phyloP scores from a whole-genome alignment of 2,329 filamentous ascomycete species.

The Trichoderma afroharzianum region DNA sequence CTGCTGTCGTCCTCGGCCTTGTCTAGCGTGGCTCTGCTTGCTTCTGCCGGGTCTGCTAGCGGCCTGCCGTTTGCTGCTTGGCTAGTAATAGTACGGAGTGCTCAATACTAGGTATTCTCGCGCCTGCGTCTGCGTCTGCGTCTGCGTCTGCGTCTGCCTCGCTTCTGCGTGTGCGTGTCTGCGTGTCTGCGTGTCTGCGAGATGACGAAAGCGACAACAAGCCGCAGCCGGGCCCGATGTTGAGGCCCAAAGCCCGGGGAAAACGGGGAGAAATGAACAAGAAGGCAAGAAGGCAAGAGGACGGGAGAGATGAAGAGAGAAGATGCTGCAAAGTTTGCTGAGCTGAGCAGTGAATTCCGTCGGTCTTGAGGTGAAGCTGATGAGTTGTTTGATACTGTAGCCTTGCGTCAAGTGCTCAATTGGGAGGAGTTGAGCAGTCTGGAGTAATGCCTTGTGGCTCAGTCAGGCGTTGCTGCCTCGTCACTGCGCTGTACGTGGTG shows the following conservation, averaged over 20 bases:
- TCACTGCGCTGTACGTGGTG: neutral
- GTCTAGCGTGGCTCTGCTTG: neutral
- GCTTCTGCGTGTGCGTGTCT: constrained; percentile 5
- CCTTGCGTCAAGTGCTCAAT: neutral
- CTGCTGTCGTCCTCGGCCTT: neutral
- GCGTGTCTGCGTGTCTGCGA: constrained; percentile 17
- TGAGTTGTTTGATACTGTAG: neutral
- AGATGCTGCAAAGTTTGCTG: neutral
- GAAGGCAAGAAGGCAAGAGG: neutral
- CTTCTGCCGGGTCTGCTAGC: neutral
- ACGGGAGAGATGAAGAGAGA: neutral
- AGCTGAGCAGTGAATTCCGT: neutral
- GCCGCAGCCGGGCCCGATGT: neutral
- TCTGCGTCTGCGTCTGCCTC: constrained; percentile 3
- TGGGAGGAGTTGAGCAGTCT: neutral
- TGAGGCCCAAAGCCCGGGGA: constrained; percentile 2
- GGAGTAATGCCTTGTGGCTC: neutral
- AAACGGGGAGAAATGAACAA: neutral
- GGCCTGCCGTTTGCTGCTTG: neutral
- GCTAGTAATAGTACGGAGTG: neutral
- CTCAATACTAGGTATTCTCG: neutral
- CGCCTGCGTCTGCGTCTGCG: neutral
- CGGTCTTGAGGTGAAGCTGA: neutral
- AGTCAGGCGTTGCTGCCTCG: neutral
- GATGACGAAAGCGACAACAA: constrained; percentile 16